Conservation (phyloP, 176 grass and related monocot genomes). For the Pontederia crassipes region DNA sequence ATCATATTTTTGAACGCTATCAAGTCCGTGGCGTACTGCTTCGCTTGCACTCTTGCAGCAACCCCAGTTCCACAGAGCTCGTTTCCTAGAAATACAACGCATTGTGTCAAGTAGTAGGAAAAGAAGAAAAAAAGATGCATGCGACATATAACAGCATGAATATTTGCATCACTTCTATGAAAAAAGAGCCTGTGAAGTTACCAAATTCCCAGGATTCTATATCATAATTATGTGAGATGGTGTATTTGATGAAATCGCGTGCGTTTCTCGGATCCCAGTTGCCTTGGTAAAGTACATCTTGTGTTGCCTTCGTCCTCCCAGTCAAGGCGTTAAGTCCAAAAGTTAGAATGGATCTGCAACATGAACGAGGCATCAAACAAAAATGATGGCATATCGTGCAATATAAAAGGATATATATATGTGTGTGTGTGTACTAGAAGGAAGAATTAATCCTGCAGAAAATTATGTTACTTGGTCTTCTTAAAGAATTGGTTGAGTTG, state of each 20-base stretch:
- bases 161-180: no score
- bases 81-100: slow-evolving; percentile 26
- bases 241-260: slow-evolving; percentile 39
- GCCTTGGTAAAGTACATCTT: slow-evolving; percentile 24
- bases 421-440: neutral
- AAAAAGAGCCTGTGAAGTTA: neutral
- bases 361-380: neutral
- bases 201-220: slow-evolving; percentile 53
- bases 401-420: no score
- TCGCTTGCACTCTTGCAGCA: slow-evolving; percentile 36
- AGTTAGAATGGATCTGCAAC: slow-evolving; percentile 34
- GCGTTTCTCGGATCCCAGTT: slow-evolving; percentile 38
- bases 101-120: neutral
- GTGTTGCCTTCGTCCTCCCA: slow-evolving; percentile 24
- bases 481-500: slow-evolving; percentile 45
- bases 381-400: no score
- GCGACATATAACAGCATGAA: neutral
- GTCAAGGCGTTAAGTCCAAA: slow-evolving; percentile 56
- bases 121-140: no score
- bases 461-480: slow-evolving; percentile 28
- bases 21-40: slow-evolving; percentile 36
- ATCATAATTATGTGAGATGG: slow-evolving; percentile 30
- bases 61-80: slow-evolving; percentile 44
- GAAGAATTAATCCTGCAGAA: neutral
- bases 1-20: slow-evolving; percentile 24